phyloP scores from a whole-genome alignment of 1,139 yeast genomes.

The Diutina mesorugosa region DNA sequence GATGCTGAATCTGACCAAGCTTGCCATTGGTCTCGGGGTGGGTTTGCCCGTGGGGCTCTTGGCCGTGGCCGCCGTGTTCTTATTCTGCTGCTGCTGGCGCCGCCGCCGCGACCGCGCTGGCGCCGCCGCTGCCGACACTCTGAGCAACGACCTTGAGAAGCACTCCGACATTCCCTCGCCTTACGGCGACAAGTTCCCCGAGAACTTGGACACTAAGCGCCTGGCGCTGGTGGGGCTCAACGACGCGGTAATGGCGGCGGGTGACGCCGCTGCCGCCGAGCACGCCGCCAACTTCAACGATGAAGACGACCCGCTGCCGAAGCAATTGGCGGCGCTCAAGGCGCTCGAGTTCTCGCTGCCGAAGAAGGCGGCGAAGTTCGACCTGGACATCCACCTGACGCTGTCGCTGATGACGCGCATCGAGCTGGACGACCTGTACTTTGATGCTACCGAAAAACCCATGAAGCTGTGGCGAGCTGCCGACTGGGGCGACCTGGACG shows the following conservation, averaged over 20 bases:
- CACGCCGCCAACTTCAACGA: neutral
- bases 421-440: constrained; percentile 16
- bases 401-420: constrained; percentile 29
- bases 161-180: constrained; percentile 1
- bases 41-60: constrained; percentile 51
- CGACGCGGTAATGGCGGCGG: constrained; percentile 1
- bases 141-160: neutral
- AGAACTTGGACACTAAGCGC: neutral
- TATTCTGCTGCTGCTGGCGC: constrained; percentile 44
- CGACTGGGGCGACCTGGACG: constrained; percentile 15
- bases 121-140: neutral
- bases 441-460: constrained; percentile 27
- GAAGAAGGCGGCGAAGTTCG: neutral
- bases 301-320: neutral
- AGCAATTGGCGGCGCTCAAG: neutral
- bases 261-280: constrained; percentile 1
- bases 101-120: constrained; percentile 15
- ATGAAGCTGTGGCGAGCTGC: constrained; percentile 69
- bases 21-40: constrained; percentile 86
- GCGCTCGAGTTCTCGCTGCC: neutral
- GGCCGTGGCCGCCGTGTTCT: constrained; percentile 30
- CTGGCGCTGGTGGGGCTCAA: neutral
- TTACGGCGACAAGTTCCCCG: neutral
- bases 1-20: constrained; percentile 22
- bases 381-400: constrained; percentile 9